Evolutionary conservation across 2,329 filamentous ascomycete genomes (phyloP).

Genomic region (Fusarium staphyleae): DNA sequence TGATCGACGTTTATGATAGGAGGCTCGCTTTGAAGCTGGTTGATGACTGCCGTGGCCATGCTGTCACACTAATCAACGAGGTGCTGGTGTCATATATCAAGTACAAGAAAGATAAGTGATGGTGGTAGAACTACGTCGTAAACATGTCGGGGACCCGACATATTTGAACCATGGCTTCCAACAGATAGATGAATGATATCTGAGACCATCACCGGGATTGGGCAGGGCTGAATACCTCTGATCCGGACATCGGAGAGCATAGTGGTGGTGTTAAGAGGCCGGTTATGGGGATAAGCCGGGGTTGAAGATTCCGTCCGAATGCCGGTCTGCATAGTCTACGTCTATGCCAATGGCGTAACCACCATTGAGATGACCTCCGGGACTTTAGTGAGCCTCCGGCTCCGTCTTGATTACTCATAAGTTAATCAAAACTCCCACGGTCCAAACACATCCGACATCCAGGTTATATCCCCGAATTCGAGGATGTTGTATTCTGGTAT

Average conservation of each 20-base stretch:
- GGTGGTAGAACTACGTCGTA: neutral
- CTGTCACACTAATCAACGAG: neutral
- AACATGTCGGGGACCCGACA: slow-evolving; percentile 9
- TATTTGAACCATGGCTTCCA: slow-evolving; percentile 15
- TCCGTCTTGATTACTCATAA: neutral
- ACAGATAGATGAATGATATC: slow-evolving; percentile 5
- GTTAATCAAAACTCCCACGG: slow-evolving; percentile 48
- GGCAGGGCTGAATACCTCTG: slow-evolving; percentile 14
- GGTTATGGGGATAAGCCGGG: slow-evolving; percentile 16
- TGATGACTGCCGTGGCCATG: slow-evolving; percentile 6
- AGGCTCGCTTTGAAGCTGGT: neutral
- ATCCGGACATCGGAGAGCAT: slow-evolving; percentile 7
- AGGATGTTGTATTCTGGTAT: slow-evolving; percentile 36
- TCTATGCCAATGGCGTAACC: neutral
- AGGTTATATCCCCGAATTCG: slow-evolving; percentile 47
- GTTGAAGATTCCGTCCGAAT: slow-evolving; percentile 17
- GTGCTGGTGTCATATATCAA: neutral
- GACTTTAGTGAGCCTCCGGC: neutral
- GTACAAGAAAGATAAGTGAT: neutral
- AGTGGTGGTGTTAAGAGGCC: slow-evolving; percentile 19
- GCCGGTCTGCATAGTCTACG: slow-evolving; percentile 2
- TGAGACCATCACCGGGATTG: slow-evolving; percentile 5
- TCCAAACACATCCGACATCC: slow-evolving; percentile 50
- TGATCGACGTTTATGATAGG: neutral
- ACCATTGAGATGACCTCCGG: neutral